Evolutionary conservation across 352 stramenopile species (phyloP).

Genomic region (Phytopythium delawarense): DNA sequence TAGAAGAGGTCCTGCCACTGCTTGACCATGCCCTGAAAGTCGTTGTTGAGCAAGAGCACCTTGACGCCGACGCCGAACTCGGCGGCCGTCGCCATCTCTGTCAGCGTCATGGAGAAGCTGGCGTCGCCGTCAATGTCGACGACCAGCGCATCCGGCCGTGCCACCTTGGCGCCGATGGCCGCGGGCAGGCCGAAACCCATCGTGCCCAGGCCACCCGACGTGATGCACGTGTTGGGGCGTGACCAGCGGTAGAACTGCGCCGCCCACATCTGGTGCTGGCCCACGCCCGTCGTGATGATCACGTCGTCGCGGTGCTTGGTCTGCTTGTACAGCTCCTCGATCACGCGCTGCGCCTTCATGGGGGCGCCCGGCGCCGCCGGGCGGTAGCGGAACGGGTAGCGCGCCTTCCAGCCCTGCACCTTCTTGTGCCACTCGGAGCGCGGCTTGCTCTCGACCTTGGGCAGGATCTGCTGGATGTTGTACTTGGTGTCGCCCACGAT

Average conservation of each 20-base stretch:
- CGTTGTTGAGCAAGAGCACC: slow-evolving; percentile 95
- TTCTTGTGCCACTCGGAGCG: slow-evolving; percentile 91
- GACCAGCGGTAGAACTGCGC: slow-evolving; percentile 96
- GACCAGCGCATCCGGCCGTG: slow-evolving; percentile 78
- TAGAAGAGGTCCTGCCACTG: slow-evolving; percentile 98
- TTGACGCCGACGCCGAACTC: slow-evolving; percentile 95
- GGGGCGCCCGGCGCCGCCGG: slow-evolving; percentile 48
- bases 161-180: slow-evolving; percentile 93
- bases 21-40: slow-evolving; percentile 97
- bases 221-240: slow-evolving; percentile 92
- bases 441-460: slow-evolving; percentile 74
- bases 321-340: slow-evolving; percentile 92
- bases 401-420: slow-evolving; percentile 86
- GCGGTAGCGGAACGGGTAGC: slow-evolving; percentile 93
- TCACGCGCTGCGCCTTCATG: slow-evolving; percentile 94
- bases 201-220: slow-evolving; percentile 91
- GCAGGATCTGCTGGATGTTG: slow-evolving; percentile 90
- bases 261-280: slow-evolving; percentile 96
- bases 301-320: slow-evolving; percentile 90
- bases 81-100: slow-evolving; percentile 93
- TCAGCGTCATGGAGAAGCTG: slow-evolving; percentile 96
- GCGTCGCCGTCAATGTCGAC: slow-evolving; percentile 95
- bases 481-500: slow-evolving; percentile 86
- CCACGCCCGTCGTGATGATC: slow-evolving; percentile 94
- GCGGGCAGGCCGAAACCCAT: slow-evolving; percentile 95